Conservation (phyloP, 345 rosid species). For the Citrus medica region DNA sequence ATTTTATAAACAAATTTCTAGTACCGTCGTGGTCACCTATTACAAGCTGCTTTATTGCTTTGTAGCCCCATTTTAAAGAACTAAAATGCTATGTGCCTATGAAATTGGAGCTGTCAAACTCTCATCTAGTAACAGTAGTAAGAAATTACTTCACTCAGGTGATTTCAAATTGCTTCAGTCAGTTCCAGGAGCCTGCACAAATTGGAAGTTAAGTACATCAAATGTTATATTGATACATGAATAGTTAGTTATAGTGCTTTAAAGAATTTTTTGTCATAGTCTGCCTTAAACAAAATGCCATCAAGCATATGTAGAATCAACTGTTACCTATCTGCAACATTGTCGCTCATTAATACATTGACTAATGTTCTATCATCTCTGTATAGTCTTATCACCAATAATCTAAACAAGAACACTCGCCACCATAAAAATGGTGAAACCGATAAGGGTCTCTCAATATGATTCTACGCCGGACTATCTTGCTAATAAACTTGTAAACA, state of each 20-base stretch:
- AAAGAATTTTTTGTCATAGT: background rate
- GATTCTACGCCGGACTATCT: conserved; percentile 44
- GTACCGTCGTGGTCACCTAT: too few species aligned
- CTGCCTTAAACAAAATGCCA: background rate
- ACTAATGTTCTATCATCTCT: background rate
- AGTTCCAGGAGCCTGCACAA: background rate
- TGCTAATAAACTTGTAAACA: conserved; percentile 72
- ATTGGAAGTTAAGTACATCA: too few species aligned
- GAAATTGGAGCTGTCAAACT: too few species aligned
- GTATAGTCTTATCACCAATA: conserved; percentile 51
- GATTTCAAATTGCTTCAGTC: background rate
- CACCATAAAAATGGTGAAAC: conserved; percentile 78
- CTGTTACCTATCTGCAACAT: too few species aligned
- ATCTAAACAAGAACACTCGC: conserved; percentile 76
- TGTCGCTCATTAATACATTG: too few species aligned
- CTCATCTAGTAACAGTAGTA: too few species aligned
- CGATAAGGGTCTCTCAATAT: conserved; percentile 70
- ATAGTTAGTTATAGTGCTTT: background rate
- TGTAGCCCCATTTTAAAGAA: background rate
- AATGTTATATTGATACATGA: background rate
- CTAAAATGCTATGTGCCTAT: background rate
- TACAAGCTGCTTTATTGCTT: too few species aligned
- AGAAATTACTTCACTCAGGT: background rate
- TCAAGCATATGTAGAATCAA: background rate
- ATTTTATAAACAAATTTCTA: too few species aligned